phyloP scores from a whole-genome alignment of 768 basidiomycete species.

The Suillus subaureus region DNA sequence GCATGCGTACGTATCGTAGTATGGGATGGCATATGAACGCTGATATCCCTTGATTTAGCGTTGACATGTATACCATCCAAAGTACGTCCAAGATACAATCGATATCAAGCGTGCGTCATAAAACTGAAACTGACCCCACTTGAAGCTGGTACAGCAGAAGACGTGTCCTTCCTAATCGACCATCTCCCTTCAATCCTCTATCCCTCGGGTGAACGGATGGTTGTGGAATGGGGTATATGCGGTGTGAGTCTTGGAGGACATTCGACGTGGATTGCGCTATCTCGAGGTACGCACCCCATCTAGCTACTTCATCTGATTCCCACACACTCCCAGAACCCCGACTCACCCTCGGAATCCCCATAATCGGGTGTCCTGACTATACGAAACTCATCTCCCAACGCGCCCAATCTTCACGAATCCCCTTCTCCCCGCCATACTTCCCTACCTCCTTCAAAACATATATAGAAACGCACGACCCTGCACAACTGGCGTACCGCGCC shows the following conservation, averaged over 20 bases:
- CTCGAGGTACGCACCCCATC: conserved; percentile 37
- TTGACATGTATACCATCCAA: conserved; percentile 36
- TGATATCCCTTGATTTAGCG: conserved; percentile 8
- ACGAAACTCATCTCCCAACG: conserved; percentile 55
- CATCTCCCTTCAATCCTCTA: conserved; percentile 76
- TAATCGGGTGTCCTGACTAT: conserved; percentile 77
- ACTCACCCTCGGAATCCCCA: conserved; percentile 48
- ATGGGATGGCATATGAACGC: not conserved
- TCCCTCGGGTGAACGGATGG: conserved; percentile 58
- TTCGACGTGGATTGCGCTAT: conserved; percentile 72
- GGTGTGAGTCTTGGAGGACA: conserved; percentile 88
- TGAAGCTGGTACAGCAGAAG: conserved; percentile 63
- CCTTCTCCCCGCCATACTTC: conserved; percentile 53
- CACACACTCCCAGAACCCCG: conserved; percentile 40
- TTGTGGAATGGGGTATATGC: conserved; percentile 70
- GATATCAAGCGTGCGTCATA: not conserved
- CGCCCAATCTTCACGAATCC: conserved; percentile 47
- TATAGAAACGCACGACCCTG: conserved; percentile 51
- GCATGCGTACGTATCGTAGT: conserved; percentile 28
- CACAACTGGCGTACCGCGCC: conserved; percentile 42
- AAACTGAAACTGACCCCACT: not conserved
- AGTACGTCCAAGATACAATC: conserved; percentile 20
- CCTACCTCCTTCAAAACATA: conserved; percentile 54
- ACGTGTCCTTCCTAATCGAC: conserved; percentile 82
- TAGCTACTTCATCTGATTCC: no score